Evolutionary conservation across 2,329 filamentous ascomycete species (phyloP).

Genomic region (Arthrobotrys musiformis): DNA sequence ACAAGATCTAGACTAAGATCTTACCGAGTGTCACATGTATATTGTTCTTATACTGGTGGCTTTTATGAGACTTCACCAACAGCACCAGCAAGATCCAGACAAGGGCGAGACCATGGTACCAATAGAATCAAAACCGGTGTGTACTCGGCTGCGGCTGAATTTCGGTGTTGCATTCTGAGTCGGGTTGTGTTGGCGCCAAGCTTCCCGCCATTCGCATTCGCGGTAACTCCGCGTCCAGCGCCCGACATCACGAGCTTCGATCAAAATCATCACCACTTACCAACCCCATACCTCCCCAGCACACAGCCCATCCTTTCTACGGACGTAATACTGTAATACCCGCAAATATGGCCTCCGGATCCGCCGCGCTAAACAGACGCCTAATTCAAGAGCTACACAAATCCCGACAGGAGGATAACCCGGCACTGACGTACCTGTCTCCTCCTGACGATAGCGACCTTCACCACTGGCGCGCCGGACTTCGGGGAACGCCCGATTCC

Average conservation of each 20-base stretch:
- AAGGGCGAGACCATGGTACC: neutral
- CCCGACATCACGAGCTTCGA: neutral
- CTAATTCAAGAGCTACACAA: constrained; percentile 58
- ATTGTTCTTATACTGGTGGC: too few species aligned
- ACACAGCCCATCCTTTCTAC: neutral
- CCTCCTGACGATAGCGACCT: constrained; percentile 59
- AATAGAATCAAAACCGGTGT: too few species aligned
- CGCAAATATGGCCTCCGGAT: constrained; percentile 47
- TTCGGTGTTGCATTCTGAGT: neutral
- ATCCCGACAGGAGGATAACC: constrained; percentile 56
- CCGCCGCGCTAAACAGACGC: constrained; percentile 49
- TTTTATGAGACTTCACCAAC: too few species aligned
- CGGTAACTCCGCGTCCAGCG: neutral
- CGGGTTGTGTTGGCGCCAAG: constrained; percentile 9
- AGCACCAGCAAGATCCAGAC: too few species aligned
- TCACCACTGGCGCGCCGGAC: constrained; percentile 58
- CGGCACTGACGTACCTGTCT: constrained; percentile 57
- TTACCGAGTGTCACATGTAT: too few species aligned
- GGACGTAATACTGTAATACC: neutral
- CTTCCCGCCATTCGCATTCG: constrained; percentile 17
- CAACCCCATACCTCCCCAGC: neutral
- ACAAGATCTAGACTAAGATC: too few species aligned
- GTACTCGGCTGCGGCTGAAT: constrained; percentile 14
- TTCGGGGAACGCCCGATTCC: constrained; percentile 57
- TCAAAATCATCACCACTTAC: neutral